Conservation (phyloP, 31 red algal genomes). For the Asparagopsis taxiformis region DNA sequence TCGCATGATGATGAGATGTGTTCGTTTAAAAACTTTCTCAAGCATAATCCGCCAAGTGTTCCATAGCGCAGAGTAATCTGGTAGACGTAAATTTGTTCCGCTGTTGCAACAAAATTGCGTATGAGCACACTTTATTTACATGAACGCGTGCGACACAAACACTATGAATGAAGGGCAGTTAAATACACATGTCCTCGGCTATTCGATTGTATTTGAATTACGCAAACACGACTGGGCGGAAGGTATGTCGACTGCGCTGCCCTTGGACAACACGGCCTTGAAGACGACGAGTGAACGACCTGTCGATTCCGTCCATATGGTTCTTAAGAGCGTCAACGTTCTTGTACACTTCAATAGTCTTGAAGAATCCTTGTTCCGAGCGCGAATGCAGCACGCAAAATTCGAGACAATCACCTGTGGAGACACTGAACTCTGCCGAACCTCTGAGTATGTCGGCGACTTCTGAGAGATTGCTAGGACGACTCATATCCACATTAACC, state of each 20-base stretch:
- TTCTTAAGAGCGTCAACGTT: constrained; percentile 20
- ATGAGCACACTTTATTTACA: not conserved
- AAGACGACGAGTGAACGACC: constrained; percentile 10
- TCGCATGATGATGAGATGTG: constrained; percentile 64
- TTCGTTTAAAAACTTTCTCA: constrained; percentile 68
- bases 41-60: constrained; percentile 40
- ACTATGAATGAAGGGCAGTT: not conserved
- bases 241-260: constrained; percentile 38
- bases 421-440: constrained; percentile 41
- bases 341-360: constrained; percentile 56
- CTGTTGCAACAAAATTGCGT: not conserved
- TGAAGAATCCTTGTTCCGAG: constrained; percentile 50
- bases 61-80: constrained; percentile 5
- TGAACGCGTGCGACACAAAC: not conserved
- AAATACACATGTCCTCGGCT: not conserved
- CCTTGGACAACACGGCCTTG: constrained; percentile 21
- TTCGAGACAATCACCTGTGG: constrained; percentile 57
- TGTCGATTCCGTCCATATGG: constrained; percentile 44
- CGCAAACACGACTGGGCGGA: constrained; percentile 59
- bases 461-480: constrained; percentile 7
- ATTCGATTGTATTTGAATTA: too few species aligned
- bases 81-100: not conserved
- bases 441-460: constrained; percentile 28
- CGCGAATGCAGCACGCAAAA: constrained; percentile 52
- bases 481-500: constrained; percentile 37